Percentiles rank a stretch among this genome's conserved stretches.
phyloP scores from a whole-genome alignment of 23 red algal species.

The Gracilaria domingensis region DNA sequence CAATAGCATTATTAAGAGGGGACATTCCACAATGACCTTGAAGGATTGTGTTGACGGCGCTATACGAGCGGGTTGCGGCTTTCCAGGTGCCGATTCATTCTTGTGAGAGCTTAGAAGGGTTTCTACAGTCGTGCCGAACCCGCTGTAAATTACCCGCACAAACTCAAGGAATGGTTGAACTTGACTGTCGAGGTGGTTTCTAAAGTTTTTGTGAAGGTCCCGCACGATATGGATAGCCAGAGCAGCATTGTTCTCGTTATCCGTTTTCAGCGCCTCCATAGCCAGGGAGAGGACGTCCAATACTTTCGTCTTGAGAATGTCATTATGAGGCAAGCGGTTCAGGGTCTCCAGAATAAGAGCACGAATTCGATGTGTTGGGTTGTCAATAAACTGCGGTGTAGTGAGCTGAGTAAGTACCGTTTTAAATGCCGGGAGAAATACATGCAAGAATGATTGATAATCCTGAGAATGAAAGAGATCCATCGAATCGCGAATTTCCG shows the following conservation, averaged over 20 bases:
- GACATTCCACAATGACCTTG: slow-evolving; percentile 91
- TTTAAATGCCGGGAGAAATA: slow-evolving; percentile 83
- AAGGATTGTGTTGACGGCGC: slow-evolving; percentile 67
- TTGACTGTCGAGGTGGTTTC: slow-evolving; percentile 43
- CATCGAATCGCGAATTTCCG: slow-evolving; percentile 82
- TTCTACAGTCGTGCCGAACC: slow-evolving; percentile 75
- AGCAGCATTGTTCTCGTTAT: slow-evolving; percentile 88
- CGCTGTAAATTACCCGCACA: slow-evolving; percentile 72
- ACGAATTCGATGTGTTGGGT: slow-evolving; percentile 68
- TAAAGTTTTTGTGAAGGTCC: slow-evolving; percentile 89
- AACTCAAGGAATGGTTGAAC: slow-evolving; percentile 94
- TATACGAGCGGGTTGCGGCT: slow-evolving; percentile 16
- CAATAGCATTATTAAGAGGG: slow-evolving; percentile 89
- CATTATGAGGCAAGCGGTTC: slow-evolving; percentile 82
- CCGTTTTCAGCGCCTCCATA: slow-evolving; percentile 69
- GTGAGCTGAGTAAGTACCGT: slow-evolving; percentile 71
- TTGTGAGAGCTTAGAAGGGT: slow-evolving; percentile 20
- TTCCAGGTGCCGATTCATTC: neutral
- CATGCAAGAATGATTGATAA: slow-evolving; percentile 77
- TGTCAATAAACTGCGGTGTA: slow-evolving; percentile 79
- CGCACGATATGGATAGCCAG: slow-evolving; percentile 89
- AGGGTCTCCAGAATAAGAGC: slow-evolving; percentile 82
- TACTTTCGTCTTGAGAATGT: slow-evolving; percentile 63
- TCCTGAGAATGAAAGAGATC: slow-evolving; percentile 79
- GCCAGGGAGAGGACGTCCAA: slow-evolving; percentile 64